phyloP scores from a whole-genome alignment of 2,329 filamentous ascomycete genomes.

The Penicillium corylophilum region DNA sequence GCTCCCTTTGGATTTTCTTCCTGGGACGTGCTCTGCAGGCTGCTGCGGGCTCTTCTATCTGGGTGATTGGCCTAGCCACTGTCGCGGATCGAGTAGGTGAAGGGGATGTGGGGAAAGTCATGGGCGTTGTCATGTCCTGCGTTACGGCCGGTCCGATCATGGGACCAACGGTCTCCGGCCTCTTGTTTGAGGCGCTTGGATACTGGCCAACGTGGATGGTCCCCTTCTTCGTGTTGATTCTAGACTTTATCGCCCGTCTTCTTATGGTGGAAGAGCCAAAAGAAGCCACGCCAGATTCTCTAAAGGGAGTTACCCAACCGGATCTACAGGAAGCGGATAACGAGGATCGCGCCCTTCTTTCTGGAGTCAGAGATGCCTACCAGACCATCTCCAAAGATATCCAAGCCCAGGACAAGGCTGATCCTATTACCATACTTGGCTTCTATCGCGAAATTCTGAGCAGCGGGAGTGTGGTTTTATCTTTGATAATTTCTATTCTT shows the following conservation, averaged over 20 bases:
- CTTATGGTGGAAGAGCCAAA: slow-evolving; percentile 28
- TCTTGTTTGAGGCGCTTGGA: slow-evolving; percentile 19
- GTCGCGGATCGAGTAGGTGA: slow-evolving; percentile 15
- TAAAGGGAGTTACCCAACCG: too few species aligned
- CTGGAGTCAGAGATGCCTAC: background rate
- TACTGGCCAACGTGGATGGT: slow-evolving; percentile 26
- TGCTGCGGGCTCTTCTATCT: slow-evolving; percentile 18
- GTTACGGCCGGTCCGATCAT: slow-evolving; percentile 13
- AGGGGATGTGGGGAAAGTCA: slow-evolving; percentile 20
- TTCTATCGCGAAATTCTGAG: too few species aligned
- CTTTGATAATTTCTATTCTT: too few species aligned
- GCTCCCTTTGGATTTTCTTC: slow-evolving; percentile 14
- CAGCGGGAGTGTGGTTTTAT: too few species aligned
- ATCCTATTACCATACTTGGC: too few species aligned
- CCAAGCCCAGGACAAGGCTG: too few species aligned
- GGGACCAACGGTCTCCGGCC: slow-evolving; percentile 23
- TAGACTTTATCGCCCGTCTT: slow-evolving; percentile 26
- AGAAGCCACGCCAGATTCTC: too few species aligned
- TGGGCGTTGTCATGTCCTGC: slow-evolving; percentile 17
- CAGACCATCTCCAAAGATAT: too few species aligned
- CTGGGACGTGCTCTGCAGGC: slow-evolving; percentile 24
- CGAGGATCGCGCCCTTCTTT: too few species aligned
- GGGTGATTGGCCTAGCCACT: slow-evolving; percentile 28
- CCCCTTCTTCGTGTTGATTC: slow-evolving; percentile 14
- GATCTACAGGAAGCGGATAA: too few species aligned